Evolutionary conservation across 768 basidiomycete species (phyloP).

Genomic region (Gymnopilus dilepis): DNA sequence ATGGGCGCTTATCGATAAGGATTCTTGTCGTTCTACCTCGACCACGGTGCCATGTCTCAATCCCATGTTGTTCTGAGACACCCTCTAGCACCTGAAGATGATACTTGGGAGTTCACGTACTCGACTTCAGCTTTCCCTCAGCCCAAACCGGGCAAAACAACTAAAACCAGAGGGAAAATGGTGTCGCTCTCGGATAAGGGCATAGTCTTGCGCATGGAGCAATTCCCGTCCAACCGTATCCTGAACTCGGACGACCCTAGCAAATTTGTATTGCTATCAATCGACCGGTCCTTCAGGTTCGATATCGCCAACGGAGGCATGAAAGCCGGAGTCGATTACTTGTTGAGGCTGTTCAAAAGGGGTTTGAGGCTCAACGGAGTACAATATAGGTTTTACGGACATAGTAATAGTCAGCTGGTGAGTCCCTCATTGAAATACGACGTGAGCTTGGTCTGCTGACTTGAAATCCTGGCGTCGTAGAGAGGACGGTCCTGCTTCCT

Average conservation of each 20-base stretch:
- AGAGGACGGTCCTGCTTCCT: slow-evolving; percentile 69
- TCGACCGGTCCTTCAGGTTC: slow-evolving; percentile 57
- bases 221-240: slow-evolving; percentile 63
- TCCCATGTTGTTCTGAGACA: slow-evolving; percentile 40
- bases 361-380: slow-evolving; percentile 62
- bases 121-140: slow-evolving; percentile 34
- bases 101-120: slow-evolving; percentile 54
- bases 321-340: slow-evolving; percentile 57
- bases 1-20: slow-evolving; percentile 24
- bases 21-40: not conserved
- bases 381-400: slow-evolving; percentile 73
- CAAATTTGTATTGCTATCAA: slow-evolving; percentile 62
- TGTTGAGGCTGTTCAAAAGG: slow-evolving; percentile 54
- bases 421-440: slow-evolving; percentile 13
- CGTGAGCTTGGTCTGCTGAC: not conserved
- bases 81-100: slow-evolving; percentile 52
- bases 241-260: slow-evolving; percentile 58
- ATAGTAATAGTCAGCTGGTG: slow-evolving; percentile 74
- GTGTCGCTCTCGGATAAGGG: slow-evolving; percentile 54
- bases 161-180: slow-evolving; percentile 46
- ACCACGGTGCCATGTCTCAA: slow-evolving; percentile 45
- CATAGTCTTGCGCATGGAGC: slow-evolving; percentile 54
- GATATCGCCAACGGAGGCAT: slow-evolving; percentile 48
- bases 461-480: slow-evolving; percentile 32
- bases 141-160: slow-evolving; percentile 27